Evolutionary conservation across 495 filamentous ascomycete species (phyloP), one percentile per base, ranked within the genome.

Genomic region (Daldinia grandis): DNA sequence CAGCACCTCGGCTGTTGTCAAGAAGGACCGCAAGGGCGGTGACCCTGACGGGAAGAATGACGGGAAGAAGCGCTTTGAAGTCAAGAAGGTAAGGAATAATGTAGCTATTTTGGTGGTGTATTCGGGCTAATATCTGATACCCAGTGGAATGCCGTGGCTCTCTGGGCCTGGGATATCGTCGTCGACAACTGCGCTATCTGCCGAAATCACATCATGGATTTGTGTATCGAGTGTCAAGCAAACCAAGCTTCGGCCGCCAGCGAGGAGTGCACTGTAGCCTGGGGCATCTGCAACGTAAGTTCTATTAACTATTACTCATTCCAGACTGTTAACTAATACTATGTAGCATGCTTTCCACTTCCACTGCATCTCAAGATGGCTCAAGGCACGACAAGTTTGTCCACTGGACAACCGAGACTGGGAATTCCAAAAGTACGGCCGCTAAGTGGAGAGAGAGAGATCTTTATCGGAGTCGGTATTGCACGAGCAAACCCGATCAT

Each of bases 121-220:
- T n/a, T 51, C 12, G 6, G 74, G 68, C 76, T 68, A 64, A 74
- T 19, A 69, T 76, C 21, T 25, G 50, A 40, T 19, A 30, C 12
- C 15, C 68, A 98, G 94, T 99, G 95, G 95, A 98, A 98, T 72
- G 95, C 96, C 1, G 95, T 99, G n/a, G 93, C 95, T 35, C 85
- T 99, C 2, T 99, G 95, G 95, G 96, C 95, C 1, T 99, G 95
- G 95, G 95, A 99, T 80, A 99, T 99, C 58, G 95, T 99, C 12
- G 95, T 99, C 58, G 95, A 99, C 83, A 99, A 99, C 85, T 99
- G 95, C 79, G 95, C 95, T 65, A 99, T 99, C 76, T 99, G 95
- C 83, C 88, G 95, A 73, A 99, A 99, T 76, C 95, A 99, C 78
- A 99, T 99, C 79, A 99, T 99, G 95, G 95, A 99, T 79, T 84